phyloP scores from a whole-genome alignment of 805 yeast genomes.

The Diddensiella santjacobensis region DNA sequence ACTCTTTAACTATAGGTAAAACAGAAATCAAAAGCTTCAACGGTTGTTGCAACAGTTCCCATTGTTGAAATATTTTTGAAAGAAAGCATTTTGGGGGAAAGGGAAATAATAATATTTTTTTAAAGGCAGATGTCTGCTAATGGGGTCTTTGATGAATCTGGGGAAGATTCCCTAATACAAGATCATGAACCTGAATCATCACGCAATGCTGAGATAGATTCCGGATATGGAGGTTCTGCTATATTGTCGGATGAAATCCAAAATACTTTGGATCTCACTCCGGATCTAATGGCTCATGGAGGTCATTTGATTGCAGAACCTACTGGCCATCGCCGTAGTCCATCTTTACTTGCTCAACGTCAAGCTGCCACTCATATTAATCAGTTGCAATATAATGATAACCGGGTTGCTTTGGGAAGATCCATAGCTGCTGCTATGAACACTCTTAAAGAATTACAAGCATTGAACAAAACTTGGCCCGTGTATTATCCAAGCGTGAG shows the following conservation, averaged over 20 bases:
- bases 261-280: constrained; percentile 13
- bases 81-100: too few relatives aligned
- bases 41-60: too few relatives aligned
- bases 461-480: constrained; percentile 28
- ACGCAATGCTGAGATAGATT: constrained; percentile 15
- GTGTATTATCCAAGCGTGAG: constrained; percentile 29
- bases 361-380: constrained; percentile 55
- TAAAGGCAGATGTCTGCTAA: neutral
- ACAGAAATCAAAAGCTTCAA: too few relatives aligned
- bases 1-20: too few relatives aligned
- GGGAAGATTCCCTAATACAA: too few relatives aligned
- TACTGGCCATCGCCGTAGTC: constrained; percentile 21
- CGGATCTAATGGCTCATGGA: constrained; percentile 28
- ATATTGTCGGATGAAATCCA: constrained; percentile 8
- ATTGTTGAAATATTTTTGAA: too few relatives aligned
- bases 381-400: constrained; percentile 74
- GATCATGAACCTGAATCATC: neutral
- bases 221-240: constrained; percentile 26
- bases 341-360: constrained; percentile 25
- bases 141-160: neutral
- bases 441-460: constrained; percentile 30
- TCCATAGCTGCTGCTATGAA: constrained; percentile 28
- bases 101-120: too few relatives aligned
- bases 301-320: constrained; percentile 24
- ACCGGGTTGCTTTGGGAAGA: constrained; percentile 59